These are phyloP conservation scores for Jatropha curcas DNA, from an alignment of 345 rosid genomes.

Conservation along the genomic window DNA sequence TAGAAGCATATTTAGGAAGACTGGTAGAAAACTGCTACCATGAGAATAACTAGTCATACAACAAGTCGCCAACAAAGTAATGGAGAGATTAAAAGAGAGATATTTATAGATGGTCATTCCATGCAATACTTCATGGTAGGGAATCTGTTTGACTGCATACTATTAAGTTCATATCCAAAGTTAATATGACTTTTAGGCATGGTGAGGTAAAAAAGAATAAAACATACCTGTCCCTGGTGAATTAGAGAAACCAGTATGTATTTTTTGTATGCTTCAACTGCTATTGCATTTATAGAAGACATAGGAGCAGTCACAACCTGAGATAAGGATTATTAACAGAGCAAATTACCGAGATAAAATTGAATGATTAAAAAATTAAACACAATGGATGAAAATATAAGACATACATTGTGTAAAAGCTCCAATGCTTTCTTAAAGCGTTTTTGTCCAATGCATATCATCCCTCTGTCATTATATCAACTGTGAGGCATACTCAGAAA, in stretches of 20 bases:
- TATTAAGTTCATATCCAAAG: background rate
- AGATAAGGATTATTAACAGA: constrained; percentile 18
- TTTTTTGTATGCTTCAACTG: constrained; percentile 91
- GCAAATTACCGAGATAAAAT: constrained; percentile 1
- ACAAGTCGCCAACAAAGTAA: constrained; percentile 7
- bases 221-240: constrained; percentile 72
- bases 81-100: constrained; percentile 8
- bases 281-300: constrained; percentile 73
- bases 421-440: constrained; percentile 78
- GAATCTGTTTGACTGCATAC: background rate
- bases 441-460: constrained; percentile 90
- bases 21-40: constrained; percentile 58
- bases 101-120: constrained; percentile 7
- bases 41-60: constrained; percentile 21
- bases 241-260: constrained; percentile 81
- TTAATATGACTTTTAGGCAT: background rate
- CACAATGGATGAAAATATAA: constrained; percentile 7
- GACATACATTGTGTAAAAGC: constrained; percentile 78
- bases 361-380: constrained; percentile 14
- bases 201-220: constrained; percentile 6
- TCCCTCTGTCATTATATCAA: constrained; percentile 63
- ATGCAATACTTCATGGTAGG: background rate
- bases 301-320: constrained; percentile 97
- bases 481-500: constrained; percentile 9
- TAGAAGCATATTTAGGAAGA: constrained; percentile 86